A percentile compares a stretch with the other conserved stretches of the same genome.
Evolutionary conservation across 768 basidiomycete species (phyloP).

Genomic region (Artomyces pyxidatus): DNA sequence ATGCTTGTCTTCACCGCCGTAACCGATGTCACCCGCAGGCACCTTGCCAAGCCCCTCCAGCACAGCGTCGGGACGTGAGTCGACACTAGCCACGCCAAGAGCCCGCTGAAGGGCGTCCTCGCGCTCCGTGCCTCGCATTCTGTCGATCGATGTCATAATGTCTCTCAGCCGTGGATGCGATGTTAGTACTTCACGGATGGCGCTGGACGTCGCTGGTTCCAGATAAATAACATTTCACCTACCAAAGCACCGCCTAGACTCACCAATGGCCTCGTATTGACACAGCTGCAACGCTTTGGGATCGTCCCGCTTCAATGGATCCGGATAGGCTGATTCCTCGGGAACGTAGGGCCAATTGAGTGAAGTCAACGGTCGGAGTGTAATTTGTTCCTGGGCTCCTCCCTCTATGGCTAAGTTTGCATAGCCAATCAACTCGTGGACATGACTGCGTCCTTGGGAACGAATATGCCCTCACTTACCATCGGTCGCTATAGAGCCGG

Average conservation of each 20-base stretch:
- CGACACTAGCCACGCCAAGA: constrained; percentile 44
- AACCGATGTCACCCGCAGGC: constrained; percentile 5
- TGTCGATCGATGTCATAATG: constrained; percentile 51
- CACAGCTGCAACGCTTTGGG: constrained; percentile 65
- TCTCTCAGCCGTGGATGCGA: constrained; percentile 43
- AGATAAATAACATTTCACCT: too few species aligned
- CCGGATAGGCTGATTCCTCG: constrained; percentile 70
- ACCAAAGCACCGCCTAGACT: too few species aligned
- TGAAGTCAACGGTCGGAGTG: constrained; percentile 60
- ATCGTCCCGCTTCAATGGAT: constrained; percentile 80
- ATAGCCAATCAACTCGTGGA: not conserved
- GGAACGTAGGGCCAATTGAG: constrained; percentile 85
- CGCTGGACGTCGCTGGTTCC: constrained; percentile 53
- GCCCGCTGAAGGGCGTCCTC: constrained; percentile 59
- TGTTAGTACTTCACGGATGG: constrained; percentile 47
- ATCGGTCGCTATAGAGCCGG: too few species aligned
- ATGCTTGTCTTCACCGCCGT: constrained; percentile 41
- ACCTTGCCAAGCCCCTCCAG: too few species aligned
- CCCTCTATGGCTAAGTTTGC: constrained; percentile 6
- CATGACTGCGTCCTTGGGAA: not conserved
- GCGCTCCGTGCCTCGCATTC: constrained; percentile 53
- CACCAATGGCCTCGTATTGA: constrained; percentile 80
- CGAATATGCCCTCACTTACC: not conserved
- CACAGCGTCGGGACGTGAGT: constrained; percentile 22
- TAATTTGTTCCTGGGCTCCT: constrained; percentile 20